A percentile compares a stretch with the other conserved stretches of the same genome.
Conservation (phyloP, 2,329 filamentous ascomycete species). For the Neofusicoccum laricinum region DNA sequence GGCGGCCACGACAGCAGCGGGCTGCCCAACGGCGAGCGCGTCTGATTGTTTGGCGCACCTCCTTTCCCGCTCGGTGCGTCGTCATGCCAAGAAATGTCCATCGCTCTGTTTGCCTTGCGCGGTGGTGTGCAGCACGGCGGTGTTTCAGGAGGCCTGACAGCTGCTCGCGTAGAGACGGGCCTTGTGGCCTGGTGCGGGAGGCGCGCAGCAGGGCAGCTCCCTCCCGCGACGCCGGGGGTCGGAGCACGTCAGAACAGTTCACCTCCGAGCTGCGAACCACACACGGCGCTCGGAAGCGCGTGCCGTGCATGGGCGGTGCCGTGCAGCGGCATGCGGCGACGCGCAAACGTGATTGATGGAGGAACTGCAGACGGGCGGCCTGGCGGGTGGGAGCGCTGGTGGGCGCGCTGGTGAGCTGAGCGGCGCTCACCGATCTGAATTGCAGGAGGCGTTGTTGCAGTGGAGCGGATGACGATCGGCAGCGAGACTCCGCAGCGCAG, state of each 20-base stretch:
- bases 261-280: neutral
- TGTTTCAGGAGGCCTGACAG: slow-evolving; percentile 3
- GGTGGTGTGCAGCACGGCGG: neutral
- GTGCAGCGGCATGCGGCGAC: neutral
- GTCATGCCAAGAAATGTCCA: neutral
- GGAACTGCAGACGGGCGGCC: neutral
- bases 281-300: too few species aligned
- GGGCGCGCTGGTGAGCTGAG: neutral
- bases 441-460: neutral
- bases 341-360: neutral
- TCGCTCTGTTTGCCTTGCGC: neutral
- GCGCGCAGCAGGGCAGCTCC: neutral
- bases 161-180: neutral
- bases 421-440: neutral
- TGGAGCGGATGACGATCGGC: slow-evolving; percentile 11
- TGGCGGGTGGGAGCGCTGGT: neutral
- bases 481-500: neutral
- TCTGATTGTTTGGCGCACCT: too few species aligned
- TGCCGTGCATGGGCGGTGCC: too few species aligned
- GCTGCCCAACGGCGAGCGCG: neutral
- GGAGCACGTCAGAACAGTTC: neutral
- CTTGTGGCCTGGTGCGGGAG: too few species aligned
- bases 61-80: too few species aligned
- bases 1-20: neutral
- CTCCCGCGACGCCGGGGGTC: neutral